Percentiles rank a stretch among this genome's conserved stretches.
phyloP scores from a whole-genome alignment of 163 green algal genomes.

The Scenedesmus sp. region DNA sequence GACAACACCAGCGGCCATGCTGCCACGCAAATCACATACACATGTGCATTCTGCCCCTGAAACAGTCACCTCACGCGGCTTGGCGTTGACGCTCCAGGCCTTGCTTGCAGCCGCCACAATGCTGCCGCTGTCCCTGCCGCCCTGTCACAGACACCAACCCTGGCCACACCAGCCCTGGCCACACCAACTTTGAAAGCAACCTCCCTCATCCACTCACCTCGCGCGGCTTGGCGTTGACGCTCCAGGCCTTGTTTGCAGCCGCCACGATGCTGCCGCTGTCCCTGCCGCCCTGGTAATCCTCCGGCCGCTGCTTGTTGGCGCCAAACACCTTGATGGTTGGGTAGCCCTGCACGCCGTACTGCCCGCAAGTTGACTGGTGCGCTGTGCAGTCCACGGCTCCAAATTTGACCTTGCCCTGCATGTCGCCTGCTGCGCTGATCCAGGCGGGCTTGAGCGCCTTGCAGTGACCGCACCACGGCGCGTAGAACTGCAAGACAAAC shows the following conservation, averaged over 20 bases:
- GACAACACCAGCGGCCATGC: too few relatives aligned
- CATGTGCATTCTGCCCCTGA: not conserved
- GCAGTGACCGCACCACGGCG: constrained; percentile 91
- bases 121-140: constrained; percentile 68
- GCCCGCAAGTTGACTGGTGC: constrained; percentile 63
- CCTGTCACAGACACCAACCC: constrained; percentile 42
- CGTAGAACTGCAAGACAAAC: constrained; percentile 81
- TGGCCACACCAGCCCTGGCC: too few relatives aligned
- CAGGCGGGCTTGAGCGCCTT: constrained; percentile 87
- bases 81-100: constrained; percentile 52
- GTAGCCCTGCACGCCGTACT: constrained; percentile 86
- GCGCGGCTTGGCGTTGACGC: constrained; percentile 33
- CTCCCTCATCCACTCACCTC: constrained; percentile 53
- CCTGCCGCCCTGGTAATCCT: constrained; percentile 82
- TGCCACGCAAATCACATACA: too few relatives aligned
- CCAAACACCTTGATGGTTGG: constrained; percentile 89
- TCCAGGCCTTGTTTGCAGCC: constrained; percentile 67
- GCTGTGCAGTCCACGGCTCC: constrained; percentile 91
- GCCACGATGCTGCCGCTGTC: constrained; percentile 71
- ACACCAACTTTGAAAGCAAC: too few relatives aligned
- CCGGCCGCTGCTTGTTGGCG: constrained; percentile 57
- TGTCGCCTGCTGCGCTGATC: constrained; percentile 69
- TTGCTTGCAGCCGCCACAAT: constrained; percentile 74
- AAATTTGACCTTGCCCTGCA: constrained; percentile 87
- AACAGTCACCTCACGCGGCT: constrained; percentile 56